Percentiles rank a stretch among this genome's conserved stretches.
phyloP scores from a whole-genome alignment of 306 rosid genomes.

The Acmispon strigosus region DNA sequence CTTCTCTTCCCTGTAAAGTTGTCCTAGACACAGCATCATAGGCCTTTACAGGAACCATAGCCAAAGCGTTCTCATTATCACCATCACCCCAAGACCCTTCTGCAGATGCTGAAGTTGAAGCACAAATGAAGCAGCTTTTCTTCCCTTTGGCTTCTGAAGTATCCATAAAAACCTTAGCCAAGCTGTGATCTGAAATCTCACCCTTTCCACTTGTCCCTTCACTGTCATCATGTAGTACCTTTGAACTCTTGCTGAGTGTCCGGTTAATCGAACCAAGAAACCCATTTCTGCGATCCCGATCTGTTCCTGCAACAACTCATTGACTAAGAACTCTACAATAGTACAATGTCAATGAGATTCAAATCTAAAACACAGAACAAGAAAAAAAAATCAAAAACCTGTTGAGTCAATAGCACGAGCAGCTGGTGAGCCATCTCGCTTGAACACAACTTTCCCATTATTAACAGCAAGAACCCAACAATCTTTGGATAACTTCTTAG shows the following conservation, averaged over 20 bases:
- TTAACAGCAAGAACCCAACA: constrained; percentile 73
- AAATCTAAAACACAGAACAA: constrained; percentile 40
- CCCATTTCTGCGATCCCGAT: constrained; percentile 25
- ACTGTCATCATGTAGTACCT: constrained; percentile 37
- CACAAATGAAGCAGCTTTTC: constrained; percentile 49
- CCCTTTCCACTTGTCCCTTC: constrained; percentile 6
- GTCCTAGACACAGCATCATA: constrained; percentile 22
- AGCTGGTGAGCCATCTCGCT: constrained; percentile 44
- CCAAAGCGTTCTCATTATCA: constrained; percentile 41
- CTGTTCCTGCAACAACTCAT: constrained; percentile 42
- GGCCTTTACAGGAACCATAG: constrained; percentile 63
- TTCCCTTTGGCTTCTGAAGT: constrained; percentile 17
- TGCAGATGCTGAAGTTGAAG: constrained; percentile 15
- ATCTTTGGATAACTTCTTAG: constrained; percentile 56
- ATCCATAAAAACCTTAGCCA: constrained; percentile 40
- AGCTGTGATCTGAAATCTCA: constrained; percentile 36
- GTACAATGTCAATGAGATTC: background rate
- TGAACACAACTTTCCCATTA: constrained; percentile 76
- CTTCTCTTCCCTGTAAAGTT: constrained; percentile 29
- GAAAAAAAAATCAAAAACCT: constrained; percentile 36
- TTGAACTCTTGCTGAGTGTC: constrained; percentile 28
- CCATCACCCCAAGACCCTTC: constrained; percentile 32
- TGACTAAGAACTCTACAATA: constrained; percentile 18
- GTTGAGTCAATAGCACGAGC: constrained; percentile 10
- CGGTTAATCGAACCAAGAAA: constrained; percentile 41